Conservation (phyloP, 2,329 filamentous ascomycete species). For the Talaromyces verruculosus region DNA sequence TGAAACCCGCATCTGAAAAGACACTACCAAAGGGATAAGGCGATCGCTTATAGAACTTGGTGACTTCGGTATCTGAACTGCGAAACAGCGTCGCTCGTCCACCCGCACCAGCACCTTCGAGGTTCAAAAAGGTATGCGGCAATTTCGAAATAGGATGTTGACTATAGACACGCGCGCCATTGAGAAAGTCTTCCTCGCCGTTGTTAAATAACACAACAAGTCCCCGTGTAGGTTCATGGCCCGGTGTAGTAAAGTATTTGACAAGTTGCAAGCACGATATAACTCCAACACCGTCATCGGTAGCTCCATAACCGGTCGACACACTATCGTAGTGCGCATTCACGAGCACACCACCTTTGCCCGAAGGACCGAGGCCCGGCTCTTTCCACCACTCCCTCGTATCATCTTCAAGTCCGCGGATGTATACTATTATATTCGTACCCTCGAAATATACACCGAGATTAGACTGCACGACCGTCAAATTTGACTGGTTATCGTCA, state of each 20-base stretch:
- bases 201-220: constrained; percentile 90
- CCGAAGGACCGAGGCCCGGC: constrained; percentile 51
- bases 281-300: constrained; percentile 88
- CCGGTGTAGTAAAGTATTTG: constrained; percentile 74
- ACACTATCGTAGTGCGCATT: constrained; percentile 97
- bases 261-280: constrained; percentile 83
- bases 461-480: constrained; percentile 59
- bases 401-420: constrained; percentile 76
- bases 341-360: constrained; percentile 77
- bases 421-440: constrained; percentile 87
- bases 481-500: constrained; percentile 75
- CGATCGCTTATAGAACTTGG: constrained; percentile 69
- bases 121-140: constrained; percentile 84
- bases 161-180: constrained; percentile 81
- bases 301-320: constrained; percentile 86
- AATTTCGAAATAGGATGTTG: constrained; percentile 78
- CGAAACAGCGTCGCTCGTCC: constrained; percentile 85
- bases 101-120: constrained; percentile 92
- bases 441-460: constrained; percentile 80
- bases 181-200: constrained; percentile 88
- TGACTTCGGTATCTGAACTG: constrained; percentile 82
- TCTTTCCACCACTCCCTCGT: constrained; percentile 71
- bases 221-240: constrained; percentile 72
- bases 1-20: constrained; percentile 79
- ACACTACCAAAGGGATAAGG: constrained; percentile 81